phyloP scores from a whole-genome alignment of 257 asterid genomes.

The Lithospermum erythrorhizon region DNA sequence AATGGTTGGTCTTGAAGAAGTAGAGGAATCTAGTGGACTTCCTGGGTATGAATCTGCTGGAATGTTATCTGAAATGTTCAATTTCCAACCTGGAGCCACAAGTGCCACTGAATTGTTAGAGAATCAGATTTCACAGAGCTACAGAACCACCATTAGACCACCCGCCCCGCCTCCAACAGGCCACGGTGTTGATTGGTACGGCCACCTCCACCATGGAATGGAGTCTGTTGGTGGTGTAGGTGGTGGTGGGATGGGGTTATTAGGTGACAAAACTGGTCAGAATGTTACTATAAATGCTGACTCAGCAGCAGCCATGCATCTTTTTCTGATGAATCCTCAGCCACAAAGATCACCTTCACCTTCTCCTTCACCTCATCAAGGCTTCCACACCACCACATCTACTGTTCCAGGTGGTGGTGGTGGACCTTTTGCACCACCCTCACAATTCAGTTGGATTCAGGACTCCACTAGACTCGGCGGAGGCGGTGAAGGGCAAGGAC shows the following conservation, averaged over 20 bases:
- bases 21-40: constrained; percentile 35
- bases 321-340: constrained; percentile 76
- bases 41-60: constrained; percentile 71
- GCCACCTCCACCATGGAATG: constrained; percentile 36
- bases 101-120: constrained; percentile 46
- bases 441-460: constrained; percentile 56
- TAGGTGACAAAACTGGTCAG: constrained; percentile 16
- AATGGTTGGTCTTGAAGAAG: constrained; percentile 34
- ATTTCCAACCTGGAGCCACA: constrained; percentile 36
- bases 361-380: constrained; percentile 20
- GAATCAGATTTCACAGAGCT: constrained; percentile 40
- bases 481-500: constrained; percentile 56
- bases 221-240: constrained; percentile 33
- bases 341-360: constrained; percentile 63
- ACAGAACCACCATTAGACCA: constrained; percentile 18
- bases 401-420: constrained; percentile 17
- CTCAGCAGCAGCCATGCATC: constrained; percentile 93
- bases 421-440: constrained; percentile 25
- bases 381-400: constrained; percentile 20
- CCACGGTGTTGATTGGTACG: constrained; percentile 40
- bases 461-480: constrained; percentile 18
- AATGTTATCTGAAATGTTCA: constrained; percentile 88
- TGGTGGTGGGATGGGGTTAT: constrained; percentile 4
- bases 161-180: constrained; percentile 18
- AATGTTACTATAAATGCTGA: constrained; percentile 42